Evolutionary conservation across 139 green algal genomes (phyloP).

Genomic region (Chlorella sp.): DNA sequence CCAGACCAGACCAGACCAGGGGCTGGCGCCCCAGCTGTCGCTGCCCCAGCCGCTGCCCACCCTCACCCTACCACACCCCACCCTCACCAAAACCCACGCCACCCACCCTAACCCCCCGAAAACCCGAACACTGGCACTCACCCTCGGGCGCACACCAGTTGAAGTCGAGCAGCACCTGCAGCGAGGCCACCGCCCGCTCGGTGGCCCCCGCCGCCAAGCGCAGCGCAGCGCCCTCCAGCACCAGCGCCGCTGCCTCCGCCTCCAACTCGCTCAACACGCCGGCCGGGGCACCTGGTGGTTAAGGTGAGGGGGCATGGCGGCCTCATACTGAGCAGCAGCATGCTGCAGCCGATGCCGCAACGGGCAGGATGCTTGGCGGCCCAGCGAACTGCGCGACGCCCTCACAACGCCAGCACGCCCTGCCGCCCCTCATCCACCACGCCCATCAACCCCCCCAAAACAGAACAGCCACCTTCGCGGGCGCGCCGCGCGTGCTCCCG

Average conservation of each 20-base stretch:
- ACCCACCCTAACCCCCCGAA: not conserved
- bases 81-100: not conserved
- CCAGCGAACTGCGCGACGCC: no score
- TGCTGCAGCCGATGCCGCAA: no score
- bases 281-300: not conserved
- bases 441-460: no score
- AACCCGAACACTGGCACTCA: not conserved
- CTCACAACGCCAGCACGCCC: no score
- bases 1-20: no score
- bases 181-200: conserved; percentile 65
- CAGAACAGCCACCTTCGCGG: not conserved
- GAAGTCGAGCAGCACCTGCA: conserved; percentile 80
- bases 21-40: no score
- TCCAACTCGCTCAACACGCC: conserved; percentile 33
- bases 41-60: no score
- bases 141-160: conserved; percentile 66
- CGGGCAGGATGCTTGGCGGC: no score
- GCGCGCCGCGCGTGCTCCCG: conserved; percentile 27
- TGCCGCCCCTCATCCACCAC: no score
- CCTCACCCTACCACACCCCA: no score
- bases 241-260: conserved; percentile 38
- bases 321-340: no score
- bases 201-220: conserved; percentile 64
- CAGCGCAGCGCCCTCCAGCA: conserved; percentile 47
- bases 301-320: no score